phyloP scores from a whole-genome alignment of 768 basidiomycete species.

The Amyloporia xantha region DNA sequence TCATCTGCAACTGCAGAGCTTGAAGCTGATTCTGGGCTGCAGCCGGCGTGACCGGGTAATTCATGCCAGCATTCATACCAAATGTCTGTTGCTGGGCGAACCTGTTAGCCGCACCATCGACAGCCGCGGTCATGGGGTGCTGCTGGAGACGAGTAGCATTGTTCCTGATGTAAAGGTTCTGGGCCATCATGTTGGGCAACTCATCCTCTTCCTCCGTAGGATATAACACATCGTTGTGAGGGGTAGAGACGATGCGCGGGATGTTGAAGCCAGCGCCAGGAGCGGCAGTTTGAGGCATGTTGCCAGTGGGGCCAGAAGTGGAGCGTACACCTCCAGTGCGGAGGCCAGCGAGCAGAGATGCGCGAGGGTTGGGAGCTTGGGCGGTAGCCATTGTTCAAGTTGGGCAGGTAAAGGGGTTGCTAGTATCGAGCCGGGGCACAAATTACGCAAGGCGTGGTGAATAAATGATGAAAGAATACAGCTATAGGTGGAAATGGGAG shows the following conservation, averaged over 20 bases:
- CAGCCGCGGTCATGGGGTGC: slow-evolving; percentile 62
- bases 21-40: slow-evolving; percentile 50
- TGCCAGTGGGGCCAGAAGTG: slow-evolving; percentile 36
- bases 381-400: slow-evolving; percentile 35
- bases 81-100: slow-evolving; percentile 61
- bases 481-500: no score
- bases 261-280: slow-evolving; percentile 55
- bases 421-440: slow-evolving; percentile 7
- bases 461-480: slow-evolving; percentile 27
- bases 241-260: slow-evolving; percentile 44
- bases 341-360: slow-evolving; percentile 82
- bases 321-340: slow-evolving; percentile 88
- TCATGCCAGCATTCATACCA: slow-evolving; percentile 47
- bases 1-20: slow-evolving; percentile 75
- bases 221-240: slow-evolving; percentile 37
- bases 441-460: slow-evolving; percentile 15
- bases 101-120: slow-evolving; percentile 60
- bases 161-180: slow-evolving; percentile 44
- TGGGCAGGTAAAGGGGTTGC: slow-evolving; percentile 15
- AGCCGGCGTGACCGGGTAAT: slow-evolving; percentile 33
- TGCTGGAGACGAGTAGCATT: slow-evolving; percentile 29
- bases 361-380: slow-evolving; percentile 47
- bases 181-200: slow-evolving; percentile 48
- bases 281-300: slow-evolving; percentile 63
- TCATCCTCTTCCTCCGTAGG: slow-evolving; percentile 57